These are phyloP conservation scores for Fraxinus paxiana DNA, from an alignment of 305 asterid genomes.

Conservation along the genomic window DNA sequence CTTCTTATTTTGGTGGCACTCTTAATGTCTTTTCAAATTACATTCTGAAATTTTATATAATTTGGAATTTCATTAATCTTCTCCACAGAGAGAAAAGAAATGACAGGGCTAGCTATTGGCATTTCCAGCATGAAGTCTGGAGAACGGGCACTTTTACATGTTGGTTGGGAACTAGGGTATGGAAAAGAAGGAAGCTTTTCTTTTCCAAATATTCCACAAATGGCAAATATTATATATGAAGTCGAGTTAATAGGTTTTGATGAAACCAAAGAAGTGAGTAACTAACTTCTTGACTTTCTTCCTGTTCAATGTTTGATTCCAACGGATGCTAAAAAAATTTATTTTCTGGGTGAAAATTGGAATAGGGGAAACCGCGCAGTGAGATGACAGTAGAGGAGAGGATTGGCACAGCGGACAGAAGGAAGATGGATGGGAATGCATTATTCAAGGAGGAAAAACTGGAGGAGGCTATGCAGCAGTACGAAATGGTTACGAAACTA, in stretches of 20 bases:
- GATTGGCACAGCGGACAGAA: constrained; percentile 86
- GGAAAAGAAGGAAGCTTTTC: constrained; percentile 97
- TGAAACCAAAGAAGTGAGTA: constrained; percentile 83
- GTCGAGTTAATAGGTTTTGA: constrained; percentile 95
- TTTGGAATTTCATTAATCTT: constrained; percentile 12
- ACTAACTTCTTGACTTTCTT: constrained; percentile 3
- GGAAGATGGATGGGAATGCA: constrained; percentile 94
- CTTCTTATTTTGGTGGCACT: neutral
- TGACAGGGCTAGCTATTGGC: constrained; percentile 86
- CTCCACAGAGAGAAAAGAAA: constrained; percentile 76
- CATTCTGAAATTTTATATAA: constrained; percentile 13
- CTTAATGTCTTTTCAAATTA: neutral
- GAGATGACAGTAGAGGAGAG: constrained; percentile 99
- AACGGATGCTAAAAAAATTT: neutral
- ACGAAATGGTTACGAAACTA: constrained; percentile 69
- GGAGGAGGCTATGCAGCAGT: constrained; percentile 94
- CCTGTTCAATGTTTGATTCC: neutral
- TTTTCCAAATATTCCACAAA: constrained; percentile 92
- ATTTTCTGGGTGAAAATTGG: constrained; percentile 20
- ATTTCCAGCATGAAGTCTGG: constrained; percentile 80
- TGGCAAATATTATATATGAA: constrained; percentile 79
- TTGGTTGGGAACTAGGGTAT: constrained; percentile 90
- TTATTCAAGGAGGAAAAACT: constrained; percentile 81
- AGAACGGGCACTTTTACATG: constrained; percentile 75
- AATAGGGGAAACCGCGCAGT: constrained; percentile 81